Conservation (phyloP, 2,329 filamentous ascomycete genomes). For the Clarireedia paspali region DNA sequence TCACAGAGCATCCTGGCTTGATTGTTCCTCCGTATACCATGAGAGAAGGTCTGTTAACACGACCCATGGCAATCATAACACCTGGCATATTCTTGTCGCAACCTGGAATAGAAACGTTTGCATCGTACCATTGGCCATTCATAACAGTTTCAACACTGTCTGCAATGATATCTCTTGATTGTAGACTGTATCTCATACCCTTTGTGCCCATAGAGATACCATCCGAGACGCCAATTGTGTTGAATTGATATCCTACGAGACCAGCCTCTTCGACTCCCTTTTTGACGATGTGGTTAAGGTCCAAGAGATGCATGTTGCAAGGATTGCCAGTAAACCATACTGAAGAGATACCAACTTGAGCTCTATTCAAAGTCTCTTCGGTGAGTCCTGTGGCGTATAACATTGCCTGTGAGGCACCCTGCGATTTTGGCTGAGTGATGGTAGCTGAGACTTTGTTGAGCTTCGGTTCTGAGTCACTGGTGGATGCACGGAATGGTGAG, state of each 20-base stretch:
- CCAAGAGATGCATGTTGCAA: conserved; percentile 97
- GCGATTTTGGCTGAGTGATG: conserved; percentile 96
- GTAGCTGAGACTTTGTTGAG: conserved; percentile 78
- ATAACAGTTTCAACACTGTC: conserved; percentile 99
- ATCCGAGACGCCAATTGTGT: conserved; percentile 96
- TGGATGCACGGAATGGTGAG: conserved; percentile 18
- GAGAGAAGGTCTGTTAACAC: conserved; percentile 85
- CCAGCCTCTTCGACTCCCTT: conserved; percentile 68
- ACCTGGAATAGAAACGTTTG: conserved; percentile 90
- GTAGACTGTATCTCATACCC: conserved; percentile 92
- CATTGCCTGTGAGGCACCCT: conserved; percentile 98
- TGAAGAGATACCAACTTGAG: conserved; percentile 94
- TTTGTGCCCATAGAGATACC: conserved; percentile 97
- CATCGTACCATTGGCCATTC: conserved; percentile 98
- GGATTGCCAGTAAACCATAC: conserved; percentile 98
- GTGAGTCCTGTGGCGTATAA: conserved; percentile 88
- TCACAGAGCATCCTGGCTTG: conserved; percentile 75
- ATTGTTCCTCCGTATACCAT: conserved; percentile 99
- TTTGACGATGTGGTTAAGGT: conserved; percentile 49
- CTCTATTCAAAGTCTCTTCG: conserved; percentile 86
- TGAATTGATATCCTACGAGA: conserved; percentile 92
- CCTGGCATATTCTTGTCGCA: conserved; percentile 99
- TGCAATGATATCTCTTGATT: conserved; percentile 93
- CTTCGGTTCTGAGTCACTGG: conserved; percentile 29
- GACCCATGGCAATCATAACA: conserved; percentile 86